phyloP scores from a whole-genome alignment of 225 moss, liverwort and hornwort species.

The Marchantia paleacea region DNA sequence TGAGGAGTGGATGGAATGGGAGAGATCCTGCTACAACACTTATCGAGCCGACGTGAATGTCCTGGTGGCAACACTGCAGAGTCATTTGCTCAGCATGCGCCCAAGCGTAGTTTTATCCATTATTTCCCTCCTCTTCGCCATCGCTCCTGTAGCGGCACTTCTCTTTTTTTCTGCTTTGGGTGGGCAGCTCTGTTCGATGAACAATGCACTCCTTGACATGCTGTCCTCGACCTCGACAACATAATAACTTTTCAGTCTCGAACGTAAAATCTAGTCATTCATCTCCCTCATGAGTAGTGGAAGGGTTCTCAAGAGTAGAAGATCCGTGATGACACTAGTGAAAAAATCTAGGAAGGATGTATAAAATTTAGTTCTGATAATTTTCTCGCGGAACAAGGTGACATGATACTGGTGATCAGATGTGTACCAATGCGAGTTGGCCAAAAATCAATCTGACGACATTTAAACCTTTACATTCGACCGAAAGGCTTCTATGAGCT shows the following conservation, averaged over 20 bases:
- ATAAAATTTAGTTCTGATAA: neutral
- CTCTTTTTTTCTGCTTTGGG: slow-evolving; percentile 59
- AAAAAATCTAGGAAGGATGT: slow-evolving; percentile 9
- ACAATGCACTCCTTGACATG: slow-evolving; percentile 17
- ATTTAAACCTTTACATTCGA: neutral
- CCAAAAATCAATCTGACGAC: slow-evolving; percentile 12
- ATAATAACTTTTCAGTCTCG: neutral
- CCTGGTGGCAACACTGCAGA: slow-evolving; percentile 59
- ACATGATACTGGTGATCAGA: neutral
- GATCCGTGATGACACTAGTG: neutral
- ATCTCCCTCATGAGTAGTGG: neutral
- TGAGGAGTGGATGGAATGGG: slow-evolving; percentile 87
- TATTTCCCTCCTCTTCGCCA: slow-evolving; percentile 52
- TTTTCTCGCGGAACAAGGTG: neutral
- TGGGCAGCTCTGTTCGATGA: slow-evolving; percentile 51
- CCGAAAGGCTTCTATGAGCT: neutral
- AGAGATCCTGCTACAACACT: slow-evolving; percentile 63
- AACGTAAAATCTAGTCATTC: neutral
- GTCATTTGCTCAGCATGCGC: slow-evolving; percentile 61
- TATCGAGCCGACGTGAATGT: slow-evolving; percentile 74
- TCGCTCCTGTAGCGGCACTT: slow-evolving; percentile 64
- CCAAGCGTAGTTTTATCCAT: slow-evolving; percentile 59
- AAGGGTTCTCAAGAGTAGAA: neutral
- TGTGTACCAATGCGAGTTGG: neutral
- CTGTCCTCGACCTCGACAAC: neutral